Base-by-base conservation (phyloP, 2,329 filamentous ascomycete genomes). In the Colletotrichum falcatum region DNA sequence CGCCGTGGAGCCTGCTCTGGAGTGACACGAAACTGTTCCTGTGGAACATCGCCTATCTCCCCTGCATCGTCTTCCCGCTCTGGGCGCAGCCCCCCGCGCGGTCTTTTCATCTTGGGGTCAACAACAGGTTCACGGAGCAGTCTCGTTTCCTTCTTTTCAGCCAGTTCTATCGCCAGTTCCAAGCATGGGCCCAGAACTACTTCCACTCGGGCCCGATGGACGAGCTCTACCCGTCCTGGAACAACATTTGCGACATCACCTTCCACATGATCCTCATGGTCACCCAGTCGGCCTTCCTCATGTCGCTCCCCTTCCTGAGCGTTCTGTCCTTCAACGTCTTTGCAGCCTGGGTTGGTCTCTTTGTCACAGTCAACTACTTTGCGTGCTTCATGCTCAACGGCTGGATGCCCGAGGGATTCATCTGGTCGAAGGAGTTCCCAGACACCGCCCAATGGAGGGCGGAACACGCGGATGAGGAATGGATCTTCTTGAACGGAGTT, bases 401-500 rank as follows among this genome's bases (percentile, higher is more conserved):
- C 23, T 77, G 73, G 11, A 76, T 80, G 8, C 80, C 83, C 33
- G 81, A 83, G 28, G 64, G 64, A 0, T 67, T 56, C 3, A 7
- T 89, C 85, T 73, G 78, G 79, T 28, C 89, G 87, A 2, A 81
- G 84, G 3, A 81, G 85, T 64, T 88, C 0, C 23, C 35, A 5
- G 35, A 86, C 1, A 53, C 65, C 1, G 46, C 53, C 2, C 64
- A 49, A 12, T 70, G 67, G 67, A 59, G 58, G 9, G 28, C 55
- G 1, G 46, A 70, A 23, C 86, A 89, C 77, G 82, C 83, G 12
- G 84, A 89, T 64, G 92, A 95, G 80, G 87, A 90, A 75, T 95
- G 93, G 93, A 85, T 95, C 18, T 95, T 92, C 77, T 79, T 95
- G 64, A 95, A 95, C 75, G 93, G 93, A 1, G 89, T 94, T 39